Percentiles rank a stretch among this genome's conserved stretches.
These are phyloP conservation scores for Lathyrus tuberosus DNA, from an alignment of 306 rosid species.

Conservation along the genomic window DNA sequence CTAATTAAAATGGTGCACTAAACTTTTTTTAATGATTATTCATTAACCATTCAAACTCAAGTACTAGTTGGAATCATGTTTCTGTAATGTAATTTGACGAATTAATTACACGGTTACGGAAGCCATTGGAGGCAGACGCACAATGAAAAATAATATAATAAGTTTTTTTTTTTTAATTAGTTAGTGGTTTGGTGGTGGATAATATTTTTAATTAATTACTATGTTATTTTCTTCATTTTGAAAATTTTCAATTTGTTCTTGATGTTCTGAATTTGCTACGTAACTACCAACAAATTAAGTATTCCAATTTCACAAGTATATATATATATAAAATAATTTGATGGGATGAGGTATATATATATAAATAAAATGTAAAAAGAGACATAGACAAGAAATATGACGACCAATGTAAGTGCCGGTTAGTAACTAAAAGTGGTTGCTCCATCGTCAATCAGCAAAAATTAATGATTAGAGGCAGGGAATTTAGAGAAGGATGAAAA, in stretches of 20 bases:
- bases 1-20: slow-evolving; percentile 40
- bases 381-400: slow-evolving; percentile 39
- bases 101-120: slow-evolving; percentile 25
- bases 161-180: too few relatives aligned
- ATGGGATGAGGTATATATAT: not conserved
- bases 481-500: slow-evolving; percentile 51
- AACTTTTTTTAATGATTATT: slow-evolving; percentile 26
- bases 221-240: too few relatives aligned
- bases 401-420: slow-evolving; percentile 54
- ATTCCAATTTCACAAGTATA: too few relatives aligned
- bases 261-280: too few relatives aligned
- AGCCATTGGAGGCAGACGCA: slow-evolving; percentile 6
- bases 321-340: slow-evolving; percentile 24
- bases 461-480: slow-evolving; percentile 50
- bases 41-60: slow-evolving; percentile 40
- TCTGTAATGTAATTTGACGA: slow-evolving; percentile 42
- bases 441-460: slow-evolving; percentile 57
- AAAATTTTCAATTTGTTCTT: too few relatives aligned
- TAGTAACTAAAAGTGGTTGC: slow-evolving; percentile 71
- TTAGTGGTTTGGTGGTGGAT: not conserved
- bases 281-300: too few relatives aligned
- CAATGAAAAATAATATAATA: not conserved
- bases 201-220: too few relatives aligned
- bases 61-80: slow-evolving; percentile 50
- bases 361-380: slow-evolving; percentile 12